Evolutionary conservation across 2,329 filamentous ascomycete genomes (phyloP), one percentile per base, ranked within the genome.

Genomic region (Epicoccum sorghinum): DNA sequence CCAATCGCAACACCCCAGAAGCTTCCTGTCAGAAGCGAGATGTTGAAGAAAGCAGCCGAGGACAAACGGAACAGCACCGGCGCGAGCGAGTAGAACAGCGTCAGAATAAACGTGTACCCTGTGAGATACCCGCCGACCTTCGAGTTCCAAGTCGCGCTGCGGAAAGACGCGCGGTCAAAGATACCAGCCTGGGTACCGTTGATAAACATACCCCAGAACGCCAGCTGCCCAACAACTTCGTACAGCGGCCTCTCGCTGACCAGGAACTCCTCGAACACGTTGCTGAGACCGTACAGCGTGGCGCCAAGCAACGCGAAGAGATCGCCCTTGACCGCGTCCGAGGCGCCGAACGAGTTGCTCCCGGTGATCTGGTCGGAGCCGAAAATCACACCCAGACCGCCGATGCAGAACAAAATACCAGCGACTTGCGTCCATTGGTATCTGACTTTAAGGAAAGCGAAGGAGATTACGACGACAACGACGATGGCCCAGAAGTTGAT

Each of bases 401-500:
- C 93, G 73, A 93, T 92, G 80, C 90, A 95, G 74, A 98, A 80
- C 43, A 97, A 70, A 73, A 99, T 98, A 51, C 95, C 95, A 29
- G 85, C 64, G 66, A 96, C 86, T 80, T 98, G 95, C 54, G 90
- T 86, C 72, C 85, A 80, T 78, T 92, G 91, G 82, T 99, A 99
- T 67, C 95, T 90, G 39, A 99, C 95, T 63, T 83, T 84, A 53
- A 99, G 85, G 65, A 97, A 81, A 60, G 87, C 62, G 77, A 96
- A 93, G 25, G 91, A 96, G 61, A 97, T 78, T 57, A 89, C 71
- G 18, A 98, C 91, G 22, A 99, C 95, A 59, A 93, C 87, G 45
- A 96, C 90, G 64, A 99, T 98, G 65, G 93, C 90, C 93, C 93
- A 98, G 79, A 98, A 98, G 82, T 97, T 97, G 78, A 99, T 91